These are phyloP conservation scores for Kewa caespitosa DNA, from an alignment of 179 eudicot genomes.

Conservation along the genomic window DNA sequence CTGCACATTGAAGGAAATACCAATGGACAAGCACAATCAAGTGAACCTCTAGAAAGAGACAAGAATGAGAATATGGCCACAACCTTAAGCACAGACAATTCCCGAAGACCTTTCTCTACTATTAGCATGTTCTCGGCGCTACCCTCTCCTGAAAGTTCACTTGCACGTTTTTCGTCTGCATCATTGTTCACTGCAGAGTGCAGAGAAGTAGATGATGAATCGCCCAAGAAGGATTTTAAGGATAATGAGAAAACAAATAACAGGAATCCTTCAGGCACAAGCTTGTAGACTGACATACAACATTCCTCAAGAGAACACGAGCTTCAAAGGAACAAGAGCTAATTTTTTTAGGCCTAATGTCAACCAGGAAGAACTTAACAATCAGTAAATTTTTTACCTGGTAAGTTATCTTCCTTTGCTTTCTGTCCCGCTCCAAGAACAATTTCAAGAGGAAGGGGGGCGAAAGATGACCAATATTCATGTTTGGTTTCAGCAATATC, in stretches of 20 bases:
- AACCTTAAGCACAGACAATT: constrained; percentile 78
- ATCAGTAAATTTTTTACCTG: constrained; percentile 32
- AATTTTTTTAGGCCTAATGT: neutral
- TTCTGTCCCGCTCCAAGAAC: constrained; percentile 80
- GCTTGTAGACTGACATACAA: neutral
- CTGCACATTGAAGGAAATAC: neutral
- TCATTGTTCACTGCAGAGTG: constrained; percentile 59
- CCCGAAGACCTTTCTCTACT: constrained; percentile 87
- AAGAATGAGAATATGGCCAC: constrained; percentile 7
- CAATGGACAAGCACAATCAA: neutral
- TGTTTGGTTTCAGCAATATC: constrained; percentile 78
- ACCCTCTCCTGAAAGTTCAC: constrained; percentile 55
- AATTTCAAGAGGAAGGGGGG: constrained; percentile 73
- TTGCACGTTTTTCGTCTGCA: constrained; percentile 45
- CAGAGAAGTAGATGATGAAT: constrained; percentile 19
- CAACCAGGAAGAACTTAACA: constrained; percentile 11
- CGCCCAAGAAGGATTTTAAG: constrained; percentile 2
- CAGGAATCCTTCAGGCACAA: neutral
- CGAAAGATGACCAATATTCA: constrained; percentile 86
- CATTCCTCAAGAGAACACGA: neutral
- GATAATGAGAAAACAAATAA: neutral
- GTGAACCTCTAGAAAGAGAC: constrained; percentile 4
- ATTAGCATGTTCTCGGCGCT: constrained; percentile 88
- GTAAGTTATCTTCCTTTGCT: constrained; percentile 60
- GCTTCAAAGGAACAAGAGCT: neutral